A percentile compares a stretch with the other conserved stretches of the same genome.
Conservation (phyloP, 345 rosid species). For the Bruguiera sexangula region DNA sequence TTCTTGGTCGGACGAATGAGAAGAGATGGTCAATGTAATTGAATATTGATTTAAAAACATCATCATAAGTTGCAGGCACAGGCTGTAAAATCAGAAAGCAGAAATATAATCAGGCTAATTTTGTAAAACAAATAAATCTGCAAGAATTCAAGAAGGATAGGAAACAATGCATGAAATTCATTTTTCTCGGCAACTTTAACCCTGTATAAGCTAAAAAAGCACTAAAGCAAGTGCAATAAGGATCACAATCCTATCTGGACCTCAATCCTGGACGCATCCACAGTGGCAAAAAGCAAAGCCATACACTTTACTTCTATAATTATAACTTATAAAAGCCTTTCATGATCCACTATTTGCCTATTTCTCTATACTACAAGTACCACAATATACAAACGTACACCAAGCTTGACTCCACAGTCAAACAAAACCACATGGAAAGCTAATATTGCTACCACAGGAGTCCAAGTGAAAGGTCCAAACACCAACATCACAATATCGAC, state of each 20-base stretch:
- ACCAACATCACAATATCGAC: no score
- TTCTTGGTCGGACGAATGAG: slow-evolving; percentile 89
- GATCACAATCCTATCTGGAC: neutral
- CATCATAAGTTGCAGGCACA: slow-evolving; percentile 87
- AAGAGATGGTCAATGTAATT: slow-evolving; percentile 89
- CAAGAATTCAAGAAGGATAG: neutral
- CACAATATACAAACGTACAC: no score
- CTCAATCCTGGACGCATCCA: no score
- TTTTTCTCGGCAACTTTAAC: neutral
- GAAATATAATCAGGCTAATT: neutral
- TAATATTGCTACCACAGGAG: no score
- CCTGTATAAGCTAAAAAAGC: neutral
- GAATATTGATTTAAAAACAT: slow-evolving; percentile 80
- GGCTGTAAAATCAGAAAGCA: slow-evolving; percentile 49
- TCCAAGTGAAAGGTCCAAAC: no score
- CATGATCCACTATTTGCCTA: no score
- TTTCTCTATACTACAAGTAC: no score
- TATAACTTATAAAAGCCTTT: no score
- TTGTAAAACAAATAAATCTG: neutral
- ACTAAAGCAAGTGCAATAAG: neutral
- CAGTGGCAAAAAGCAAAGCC: no score
- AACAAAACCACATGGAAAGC: no score
- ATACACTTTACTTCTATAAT: no score
- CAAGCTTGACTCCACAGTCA: no score
- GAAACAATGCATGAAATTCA: neutral